These are phyloP conservation scores for Ustilago shanxiensis DNA, from an alignment of 1,284 basidiomycete genomes.

Conservation along the genomic window DNA sequence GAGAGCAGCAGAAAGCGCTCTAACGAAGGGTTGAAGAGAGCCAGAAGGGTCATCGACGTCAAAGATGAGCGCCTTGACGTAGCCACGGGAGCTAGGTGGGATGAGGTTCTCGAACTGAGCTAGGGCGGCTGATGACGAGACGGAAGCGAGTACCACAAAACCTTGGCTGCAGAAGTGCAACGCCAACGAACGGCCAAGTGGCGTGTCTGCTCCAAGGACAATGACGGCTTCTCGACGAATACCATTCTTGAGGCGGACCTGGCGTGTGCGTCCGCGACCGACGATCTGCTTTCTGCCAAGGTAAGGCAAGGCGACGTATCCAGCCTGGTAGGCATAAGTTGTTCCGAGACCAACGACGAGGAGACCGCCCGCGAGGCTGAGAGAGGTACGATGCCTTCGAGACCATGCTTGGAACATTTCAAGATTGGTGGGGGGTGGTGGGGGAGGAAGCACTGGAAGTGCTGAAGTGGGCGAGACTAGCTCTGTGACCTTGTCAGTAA, in stretches of 20 bases:
- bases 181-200: constrained; percentile 59
- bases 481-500: constrained; percentile 39
- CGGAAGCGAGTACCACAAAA: constrained; percentile 66
- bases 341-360: constrained; percentile 49
- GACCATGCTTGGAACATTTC: constrained; percentile 34
- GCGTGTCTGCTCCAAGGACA: constrained; percentile 68
- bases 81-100: constrained; percentile 61
- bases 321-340: constrained; percentile 35
- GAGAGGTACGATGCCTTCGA: constrained; percentile 17
- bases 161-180: constrained; percentile 58
- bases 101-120: constrained; percentile 60
- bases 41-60: constrained; percentile 41
- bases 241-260: constrained; percentile 50
- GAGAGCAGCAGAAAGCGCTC: constrained; percentile 57
- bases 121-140: constrained; percentile 47
- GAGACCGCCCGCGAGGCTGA: constrained; percentile 35
- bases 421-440: constrained; percentile 46
- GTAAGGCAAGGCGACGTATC: constrained; percentile 38
- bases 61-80: constrained; percentile 62
- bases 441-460: constrained; percentile 39
- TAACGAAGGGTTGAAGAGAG: constrained; percentile 54
- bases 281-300: constrained; percentile 40
- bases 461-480: constrained; percentile 32
- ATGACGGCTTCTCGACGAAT: constrained; percentile 60
- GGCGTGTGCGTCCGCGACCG: constrained; percentile 31